Evolutionary conservation across 441 rosid genomes (phyloP).

Genomic region (Arabidopsis lyrata): DNA sequence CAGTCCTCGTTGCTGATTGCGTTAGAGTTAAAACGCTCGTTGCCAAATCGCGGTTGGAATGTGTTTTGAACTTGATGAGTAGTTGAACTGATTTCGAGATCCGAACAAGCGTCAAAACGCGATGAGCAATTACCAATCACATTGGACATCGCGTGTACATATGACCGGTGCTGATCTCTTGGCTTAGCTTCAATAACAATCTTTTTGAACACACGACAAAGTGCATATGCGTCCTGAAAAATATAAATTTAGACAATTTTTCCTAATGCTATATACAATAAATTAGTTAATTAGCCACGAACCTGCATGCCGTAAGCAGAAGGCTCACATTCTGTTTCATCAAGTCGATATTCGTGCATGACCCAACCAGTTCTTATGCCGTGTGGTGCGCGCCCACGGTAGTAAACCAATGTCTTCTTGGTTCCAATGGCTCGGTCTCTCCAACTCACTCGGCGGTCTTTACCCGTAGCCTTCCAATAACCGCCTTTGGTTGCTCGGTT

Average conservation of each 20-base stretch:
- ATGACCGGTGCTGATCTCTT: constrained; percentile 57
- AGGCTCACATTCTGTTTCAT: constrained; percentile 77
- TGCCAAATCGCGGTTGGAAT: constrained; percentile 45
- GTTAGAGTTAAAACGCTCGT: constrained; percentile 45
- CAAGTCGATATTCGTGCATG: constrained; percentile 97
- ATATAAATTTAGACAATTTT: neutral
- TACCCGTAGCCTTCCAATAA: constrained; percentile 98
- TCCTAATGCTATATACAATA: constrained; percentile 45
- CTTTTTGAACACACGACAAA: constrained; percentile 93
- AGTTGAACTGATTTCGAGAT: constrained; percentile 44
- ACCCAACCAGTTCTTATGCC: constrained; percentile 92
- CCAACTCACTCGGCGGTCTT: constrained; percentile 89
- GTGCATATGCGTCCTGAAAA: constrained; percentile 87
- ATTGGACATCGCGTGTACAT: constrained; percentile 48
- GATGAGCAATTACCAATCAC: constrained; percentile 50
- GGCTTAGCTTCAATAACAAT: constrained; percentile 64
- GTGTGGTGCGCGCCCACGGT: constrained; percentile 95
- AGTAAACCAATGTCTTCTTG: constrained; percentile 95
- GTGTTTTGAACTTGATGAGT: constrained; percentile 51
- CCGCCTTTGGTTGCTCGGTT: constrained; percentile 96
- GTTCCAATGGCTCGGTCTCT: constrained; percentile 78
- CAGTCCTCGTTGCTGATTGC: constrained; percentile 51
- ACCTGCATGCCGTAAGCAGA: constrained; percentile 78
- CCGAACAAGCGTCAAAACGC: constrained; percentile 57
- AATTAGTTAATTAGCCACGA: constrained; percentile 26